Evolutionary conservation across 768 basidiomycete genomes (phyloP).

Genomic region (Phanerochaete carnosa): DNA sequence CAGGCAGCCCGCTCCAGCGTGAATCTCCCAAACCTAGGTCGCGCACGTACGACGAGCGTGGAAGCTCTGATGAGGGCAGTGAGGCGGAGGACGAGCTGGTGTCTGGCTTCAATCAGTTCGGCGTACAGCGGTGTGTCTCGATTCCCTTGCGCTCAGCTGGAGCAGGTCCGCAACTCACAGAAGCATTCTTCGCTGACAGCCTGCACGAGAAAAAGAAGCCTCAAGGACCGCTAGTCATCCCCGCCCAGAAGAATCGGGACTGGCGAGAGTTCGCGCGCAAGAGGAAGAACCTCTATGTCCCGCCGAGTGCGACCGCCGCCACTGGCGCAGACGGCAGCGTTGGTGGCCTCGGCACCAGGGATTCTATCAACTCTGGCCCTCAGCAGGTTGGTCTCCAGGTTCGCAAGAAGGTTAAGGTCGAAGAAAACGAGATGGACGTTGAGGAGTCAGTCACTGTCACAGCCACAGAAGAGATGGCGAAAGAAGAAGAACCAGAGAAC

Average conservation of each 20-base stretch:
- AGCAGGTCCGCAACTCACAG: conserved; percentile 73
- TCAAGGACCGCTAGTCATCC: conserved; percentile 76
- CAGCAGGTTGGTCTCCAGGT: conserved; percentile 66
- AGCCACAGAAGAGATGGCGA: conserved; percentile 26
- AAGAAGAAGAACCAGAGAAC: conserved; percentile 44
- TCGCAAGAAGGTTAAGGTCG: conserved; percentile 30
- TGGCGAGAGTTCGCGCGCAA: conserved; percentile 82
- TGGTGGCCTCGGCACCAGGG: conserved; percentile 72
- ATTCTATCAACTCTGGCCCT: conserved; percentile 75
- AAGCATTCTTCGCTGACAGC: conserved; percentile 41
- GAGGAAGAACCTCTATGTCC: conserved; percentile 63
- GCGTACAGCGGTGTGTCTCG: conserved; percentile 81
- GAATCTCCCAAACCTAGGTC: conserved; percentile 41
- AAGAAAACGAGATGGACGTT: conserved; percentile 18
- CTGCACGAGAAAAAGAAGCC: conserved; percentile 44
- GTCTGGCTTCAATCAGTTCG: conserved; percentile 67
- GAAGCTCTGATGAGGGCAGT: conserved; percentile 56
- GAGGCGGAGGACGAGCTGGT: conserved; percentile 62
- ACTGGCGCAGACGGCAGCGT: conserved; percentile 71
- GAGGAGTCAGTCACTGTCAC: conserved; percentile 14
- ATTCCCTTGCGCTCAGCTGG: conserved; percentile 11
- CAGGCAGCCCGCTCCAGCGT: conserved; percentile 42
- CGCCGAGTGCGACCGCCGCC: conserved; percentile 51
- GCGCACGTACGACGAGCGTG: conserved; percentile 32
- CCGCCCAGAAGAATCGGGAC: conserved; percentile 82